phyloP scores from a whole-genome alignment of 192 early-diverging fungal species.

The Coemansia sp. region DNA sequence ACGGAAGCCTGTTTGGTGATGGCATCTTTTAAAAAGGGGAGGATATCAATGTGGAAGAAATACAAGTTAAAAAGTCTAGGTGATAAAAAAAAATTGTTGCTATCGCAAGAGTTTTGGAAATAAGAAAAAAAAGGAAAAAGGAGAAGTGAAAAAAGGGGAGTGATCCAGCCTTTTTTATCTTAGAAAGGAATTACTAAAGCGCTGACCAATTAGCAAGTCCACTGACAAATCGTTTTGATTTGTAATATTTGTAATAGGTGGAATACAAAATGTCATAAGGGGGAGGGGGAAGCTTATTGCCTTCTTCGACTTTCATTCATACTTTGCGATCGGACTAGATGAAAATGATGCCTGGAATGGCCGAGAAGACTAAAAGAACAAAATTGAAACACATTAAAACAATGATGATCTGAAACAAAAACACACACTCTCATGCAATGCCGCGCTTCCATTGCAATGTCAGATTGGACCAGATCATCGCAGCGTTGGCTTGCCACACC shows the following conservation, averaged over 20 bases:
- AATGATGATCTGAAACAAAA: too few relatives aligned
- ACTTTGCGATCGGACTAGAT: not conserved
- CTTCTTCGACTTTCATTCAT: too few relatives aligned
- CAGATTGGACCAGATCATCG: conserved; percentile 40
- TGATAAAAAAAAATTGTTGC: not conserved
- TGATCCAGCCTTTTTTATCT: too few relatives aligned
- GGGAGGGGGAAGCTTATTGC: too few relatives aligned
- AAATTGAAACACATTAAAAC: too few relatives aligned
- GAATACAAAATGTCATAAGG: too few relatives aligned
- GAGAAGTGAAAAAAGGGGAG: too few relatives aligned
- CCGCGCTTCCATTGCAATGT: conserved; percentile 31
- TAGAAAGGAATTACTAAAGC: too few relatives aligned
- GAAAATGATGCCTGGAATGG: not conserved
- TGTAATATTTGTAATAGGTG: too few relatives aligned
- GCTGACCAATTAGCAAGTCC: too few relatives aligned
- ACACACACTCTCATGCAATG: conserved; percentile 1
- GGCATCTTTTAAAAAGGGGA: conserved; percentile 1
- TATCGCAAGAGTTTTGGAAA: not conserved
- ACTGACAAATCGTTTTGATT: too few relatives aligned
- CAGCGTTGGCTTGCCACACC: conserved; percentile 46
- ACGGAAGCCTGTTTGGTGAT: conserved; percentile 6
- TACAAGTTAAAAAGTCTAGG: conserved; percentile 4
- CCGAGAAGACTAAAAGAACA: not conserved
- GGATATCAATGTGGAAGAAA: not conserved
- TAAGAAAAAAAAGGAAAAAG: too few relatives aligned